These are phyloP conservation scores for Globisporangium polare DNA, from an alignment of 352 stramenopile genomes.

Conservation along the genomic window DNA sequence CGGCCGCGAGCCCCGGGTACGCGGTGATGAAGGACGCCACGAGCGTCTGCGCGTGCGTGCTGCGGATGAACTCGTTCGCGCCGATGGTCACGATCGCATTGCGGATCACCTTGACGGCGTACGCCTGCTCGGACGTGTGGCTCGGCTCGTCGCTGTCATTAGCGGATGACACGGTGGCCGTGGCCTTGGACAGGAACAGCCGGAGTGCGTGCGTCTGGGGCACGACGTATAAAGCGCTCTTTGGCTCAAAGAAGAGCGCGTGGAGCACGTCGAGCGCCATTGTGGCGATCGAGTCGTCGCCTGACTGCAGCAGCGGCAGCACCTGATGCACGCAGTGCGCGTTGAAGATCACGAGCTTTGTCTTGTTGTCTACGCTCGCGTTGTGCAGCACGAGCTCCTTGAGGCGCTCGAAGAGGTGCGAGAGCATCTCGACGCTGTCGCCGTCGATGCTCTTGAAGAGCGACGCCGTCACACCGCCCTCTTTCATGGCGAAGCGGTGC, in stretches of 20 bases:
- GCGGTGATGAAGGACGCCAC: slow-evolving; percentile 48
- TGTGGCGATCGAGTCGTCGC: slow-evolving; percentile 37
- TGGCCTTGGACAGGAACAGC: slow-evolving; percentile 44
- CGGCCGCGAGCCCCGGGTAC: slow-evolving; percentile 58
- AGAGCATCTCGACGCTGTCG: slow-evolving; percentile 57
- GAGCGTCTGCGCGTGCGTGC: slow-evolving; percentile 44
- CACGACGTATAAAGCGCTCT: slow-evolving; percentile 48
- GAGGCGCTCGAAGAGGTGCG: slow-evolving; percentile 38
- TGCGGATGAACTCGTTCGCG: slow-evolving; percentile 58
- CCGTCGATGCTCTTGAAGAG: slow-evolving; percentile 79
- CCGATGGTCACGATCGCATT: slow-evolving; percentile 60
- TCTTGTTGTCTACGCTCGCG: slow-evolving; percentile 43
- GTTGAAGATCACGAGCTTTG: slow-evolving; percentile 64
- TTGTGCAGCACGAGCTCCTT: slow-evolving; percentile 53
- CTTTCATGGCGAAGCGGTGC: slow-evolving; percentile 74
- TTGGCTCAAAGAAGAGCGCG: slow-evolving; percentile 54
- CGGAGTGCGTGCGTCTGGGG: slow-evolving; percentile 35
- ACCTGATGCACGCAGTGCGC: slow-evolving; percentile 59
- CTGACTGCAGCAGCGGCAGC: slow-evolving; percentile 57
- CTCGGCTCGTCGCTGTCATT: slow-evolving; percentile 14
- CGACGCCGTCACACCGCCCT: slow-evolving; percentile 53
- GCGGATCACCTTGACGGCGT: slow-evolving; percentile 61
- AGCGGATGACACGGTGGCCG: background rate
- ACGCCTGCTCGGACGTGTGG: slow-evolving; percentile 35
- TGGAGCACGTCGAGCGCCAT: slow-evolving; percentile 37